phyloP scores from a whole-genome alignment of 768 basidiomycete species.

The Suillus variegatus region DNA sequence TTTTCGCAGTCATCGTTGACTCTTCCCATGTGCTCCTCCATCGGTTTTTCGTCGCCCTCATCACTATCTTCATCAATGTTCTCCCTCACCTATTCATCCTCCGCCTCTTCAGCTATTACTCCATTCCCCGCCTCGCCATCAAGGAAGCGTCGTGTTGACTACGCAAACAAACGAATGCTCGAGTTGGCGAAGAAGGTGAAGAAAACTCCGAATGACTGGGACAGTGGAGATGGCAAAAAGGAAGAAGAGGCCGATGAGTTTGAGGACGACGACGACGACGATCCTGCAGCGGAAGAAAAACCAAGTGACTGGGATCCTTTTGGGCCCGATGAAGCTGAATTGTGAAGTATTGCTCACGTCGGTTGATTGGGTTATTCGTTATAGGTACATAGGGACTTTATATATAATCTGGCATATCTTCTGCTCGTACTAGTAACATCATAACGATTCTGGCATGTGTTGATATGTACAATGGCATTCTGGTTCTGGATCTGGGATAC shows the following conservation, averaged over 20 bases:
- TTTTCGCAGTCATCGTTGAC: constrained; percentile 27
- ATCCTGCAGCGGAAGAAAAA: constrained; percentile 29
- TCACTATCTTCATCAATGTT: neutral
- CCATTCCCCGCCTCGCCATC: constrained; percentile 30
- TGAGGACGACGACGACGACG: constrained; percentile 7
- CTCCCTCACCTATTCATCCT: constrained; percentile 25
- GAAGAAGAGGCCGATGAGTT: constrained; percentile 21
- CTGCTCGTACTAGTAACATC: neutral
- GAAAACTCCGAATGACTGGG: constrained; percentile 24
- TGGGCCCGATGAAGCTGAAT: constrained; percentile 24
- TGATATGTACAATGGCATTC: neutral
- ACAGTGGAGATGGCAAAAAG: constrained; percentile 20
- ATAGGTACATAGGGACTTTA: neutral
- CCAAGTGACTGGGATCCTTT: constrained; percentile 34
- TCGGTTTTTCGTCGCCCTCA: neutral
- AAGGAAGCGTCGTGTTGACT: constrained; percentile 31
- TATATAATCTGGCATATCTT: neutral
- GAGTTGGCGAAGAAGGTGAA: constrained; percentile 30
- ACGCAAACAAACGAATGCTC: constrained; percentile 28
- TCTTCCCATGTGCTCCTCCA: constrained; percentile 14
- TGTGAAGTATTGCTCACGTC: constrained; percentile 10
- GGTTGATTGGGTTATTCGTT: neutral
- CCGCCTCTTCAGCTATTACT: constrained; percentile 21
- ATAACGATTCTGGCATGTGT: neutral
- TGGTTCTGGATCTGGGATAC: neutral